Evolutionary conservation across 371 early-diverging fungal species (phyloP).

Genomic region (Apophysomyces elegans): DNA sequence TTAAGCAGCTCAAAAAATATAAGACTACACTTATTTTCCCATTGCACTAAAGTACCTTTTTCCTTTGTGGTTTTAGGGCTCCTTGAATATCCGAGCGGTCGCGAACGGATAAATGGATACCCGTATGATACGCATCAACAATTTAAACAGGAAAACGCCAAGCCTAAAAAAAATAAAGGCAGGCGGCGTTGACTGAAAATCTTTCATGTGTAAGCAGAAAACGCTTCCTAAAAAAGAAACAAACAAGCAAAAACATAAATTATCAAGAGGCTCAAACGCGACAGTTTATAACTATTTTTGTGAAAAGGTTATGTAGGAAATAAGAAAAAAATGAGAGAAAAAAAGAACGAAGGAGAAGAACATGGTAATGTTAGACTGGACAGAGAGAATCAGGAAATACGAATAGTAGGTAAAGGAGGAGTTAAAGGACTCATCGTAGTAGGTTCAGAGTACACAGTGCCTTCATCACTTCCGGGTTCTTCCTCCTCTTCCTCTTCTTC

Average conservation of each 20-base stretch:
- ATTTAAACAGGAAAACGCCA: background rate
- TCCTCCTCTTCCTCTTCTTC: slow-evolving; percentile 11
- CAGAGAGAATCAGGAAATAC: slow-evolving; percentile 75
- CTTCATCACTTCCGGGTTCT: slow-evolving; percentile 6
- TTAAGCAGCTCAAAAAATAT: background rate
- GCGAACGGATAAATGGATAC: slow-evolving; percentile 6
- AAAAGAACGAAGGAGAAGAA: slow-evolving; percentile 9
- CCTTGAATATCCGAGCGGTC: background rate
- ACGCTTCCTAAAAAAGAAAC: background rate
- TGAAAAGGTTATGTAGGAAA: background rate
- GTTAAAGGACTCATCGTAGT: slow-evolving; percentile 44
- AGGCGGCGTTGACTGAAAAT: background rate
- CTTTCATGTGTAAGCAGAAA: too few species aligned
- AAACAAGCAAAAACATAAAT: background rate
- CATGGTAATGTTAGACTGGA: slow-evolving; percentile 6
- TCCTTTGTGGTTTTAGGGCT: background rate
- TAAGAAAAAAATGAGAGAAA: slow-evolving; percentile 7
- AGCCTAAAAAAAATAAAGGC: background rate
- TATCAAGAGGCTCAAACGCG: background rate
- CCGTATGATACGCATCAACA: background rate
- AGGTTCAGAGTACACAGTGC: slow-evolving; percentile 37
- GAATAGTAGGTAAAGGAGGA: slow-evolving; percentile 82
- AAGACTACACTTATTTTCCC: too few species aligned
- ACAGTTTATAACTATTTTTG: background rate
- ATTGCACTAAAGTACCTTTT: background rate